Evolutionary conservation across 352 stramenopile species (phyloP).

Genomic region (Phytopythium oedochilum): DNA sequence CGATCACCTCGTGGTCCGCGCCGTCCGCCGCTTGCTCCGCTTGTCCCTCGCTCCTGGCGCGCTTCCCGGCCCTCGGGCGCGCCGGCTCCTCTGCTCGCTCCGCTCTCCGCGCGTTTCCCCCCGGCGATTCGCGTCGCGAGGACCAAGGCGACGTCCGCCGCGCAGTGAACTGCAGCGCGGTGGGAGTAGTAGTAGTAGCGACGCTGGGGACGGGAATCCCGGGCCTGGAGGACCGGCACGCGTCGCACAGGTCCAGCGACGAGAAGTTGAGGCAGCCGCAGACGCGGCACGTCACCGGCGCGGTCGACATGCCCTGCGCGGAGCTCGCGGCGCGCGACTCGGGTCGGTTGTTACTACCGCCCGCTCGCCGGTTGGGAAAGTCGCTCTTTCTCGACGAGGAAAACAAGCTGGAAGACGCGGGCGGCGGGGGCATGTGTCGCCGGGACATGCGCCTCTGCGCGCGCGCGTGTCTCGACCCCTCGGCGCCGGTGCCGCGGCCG

Average conservation of each 20-base stretch:
- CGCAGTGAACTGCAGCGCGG: not conserved
- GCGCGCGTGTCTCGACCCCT: not conserved
- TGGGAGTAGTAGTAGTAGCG: too few relatives aligned
- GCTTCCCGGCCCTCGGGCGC: not conserved
- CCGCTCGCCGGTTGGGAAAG: not conserved
- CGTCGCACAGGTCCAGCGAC: constrained; percentile 22
- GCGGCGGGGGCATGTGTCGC: not conserved
- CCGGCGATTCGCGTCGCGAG: too few relatives aligned
- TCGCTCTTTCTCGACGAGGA: not conserved
- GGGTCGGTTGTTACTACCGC: too few relatives aligned
- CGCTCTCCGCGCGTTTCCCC: not conserved
- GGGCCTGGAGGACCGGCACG: too few relatives aligned
- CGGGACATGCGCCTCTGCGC: not conserved
- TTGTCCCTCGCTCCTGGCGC: not conserved
- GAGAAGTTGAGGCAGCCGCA: constrained; percentile 50
- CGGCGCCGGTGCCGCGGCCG: not conserved
- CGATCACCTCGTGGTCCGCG: constrained; percentile 1
- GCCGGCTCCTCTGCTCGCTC: not conserved
- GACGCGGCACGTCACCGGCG: constrained; percentile 26
- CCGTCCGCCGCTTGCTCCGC: not conserved
- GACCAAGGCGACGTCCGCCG: not conserved
- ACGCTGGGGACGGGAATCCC: too few relatives aligned
- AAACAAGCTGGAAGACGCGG: not conserved
- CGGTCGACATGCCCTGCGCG: not conserved
- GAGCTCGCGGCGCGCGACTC: not conserved